Base-by-base conservation (phyloP, 352 stramenopile genomes). In the Pelagophyceae sp. region DNA sequence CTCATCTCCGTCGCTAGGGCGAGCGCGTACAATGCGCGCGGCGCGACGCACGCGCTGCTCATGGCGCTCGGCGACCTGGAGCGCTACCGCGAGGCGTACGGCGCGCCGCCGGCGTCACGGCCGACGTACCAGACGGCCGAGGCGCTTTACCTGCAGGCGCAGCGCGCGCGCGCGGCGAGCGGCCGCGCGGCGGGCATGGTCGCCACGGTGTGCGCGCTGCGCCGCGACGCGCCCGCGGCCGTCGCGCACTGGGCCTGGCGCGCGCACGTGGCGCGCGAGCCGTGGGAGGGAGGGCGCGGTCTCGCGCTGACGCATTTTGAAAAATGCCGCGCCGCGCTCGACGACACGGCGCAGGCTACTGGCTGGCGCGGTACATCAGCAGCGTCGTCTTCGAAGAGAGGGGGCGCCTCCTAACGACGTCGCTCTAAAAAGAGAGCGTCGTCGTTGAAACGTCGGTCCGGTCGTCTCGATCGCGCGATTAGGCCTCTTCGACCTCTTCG, bases 61-160 rank as follows among this genome's bases (percentile, higher is more conserved):
- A 74, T 74, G 67, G 67, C 67, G 2, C 38, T 74, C 33, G 67
- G 67, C 2, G 67, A 74, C 38, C 67, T 74, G 20, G 67, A 74
- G 38, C 33, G 67, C 2, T 74, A 74, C 38, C 33, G 67, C 1
- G 67, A 74, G 38, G 27, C 67, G 67, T 37, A 35, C 67, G 37
- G 19, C 35, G 67, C n/a, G 29, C 38, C 11, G 38, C 38, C 35
- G 6, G 23, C 15, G 33, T 15, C 35, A 74, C 11, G 11, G 11
- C 45, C 45, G 45, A 23, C 45, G 45, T 54, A 23, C 45, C 11
- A 23, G 45, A 54, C 45, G 38, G 67, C 67, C 2, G 35, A 19
- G 35, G 67, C 67, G 15, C 38, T 50, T 5, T 74, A 74, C 38
- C 38, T 51, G 35, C 33, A 31, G 33, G 67, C 67, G 67, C 29